Base-by-base conservation (phyloP, 352 stramenopile genomes). In the Phytophthora boehmeriae region DNA sequence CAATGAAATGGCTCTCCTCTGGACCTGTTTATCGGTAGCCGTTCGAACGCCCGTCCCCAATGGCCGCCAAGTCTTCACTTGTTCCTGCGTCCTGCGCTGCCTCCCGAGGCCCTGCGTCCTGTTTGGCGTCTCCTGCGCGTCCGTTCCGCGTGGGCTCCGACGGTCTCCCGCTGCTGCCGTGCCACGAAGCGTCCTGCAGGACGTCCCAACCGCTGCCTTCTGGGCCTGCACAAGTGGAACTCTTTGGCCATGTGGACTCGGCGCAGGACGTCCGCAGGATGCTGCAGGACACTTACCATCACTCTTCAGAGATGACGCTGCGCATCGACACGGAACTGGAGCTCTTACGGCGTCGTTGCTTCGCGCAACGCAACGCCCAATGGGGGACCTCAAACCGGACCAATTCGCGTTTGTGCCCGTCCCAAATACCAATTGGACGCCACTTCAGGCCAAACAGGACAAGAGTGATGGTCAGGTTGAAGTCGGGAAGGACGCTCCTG, bases 311-410 rank as follows among this genome's bases (percentile, higher is more conserved):
- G 65, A 84, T 87, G 76, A 90, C 79, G 59, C 73, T 93, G 53
- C 82, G 83, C 49, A 78, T 89, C 30, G 85, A 93, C 73, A 88
- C 76, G 45, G 80, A 92, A 61, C 64, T 93, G 28, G 85, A 93
- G 68, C 62, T 92, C 38, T 58, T 90, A 55, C 79, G 85, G 2
- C 80, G 74, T 30, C 71, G 78, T 46, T 93, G 85, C 78, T 93
- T 93, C 60, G 78, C 79, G 11, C 71, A 84, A 41, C 85, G 85
- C 59, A 93, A 93, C 30, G 77, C 81, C 35, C 76, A 76, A 54
- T 92, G 83, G 82, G 49, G 61, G 70, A 71, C 63, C 36, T 60
- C n/a, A 84, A 71, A 35, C 83, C 85, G 30, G 83, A 87, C 19
- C 56, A 72, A 63, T 80, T 88, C 28, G 62, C 62, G 32, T 84